phyloP scores from a whole-genome alignment of 164 flowering plant genomes.

The Vitis vinifera region ASM3070453v1 NC_081822.1:3187001-3187500 shows the following conservation, averaged over 20 bases:
- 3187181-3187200: constrained; percentile 88
- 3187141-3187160: constrained; percentile 40
- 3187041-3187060: too few species aligned
- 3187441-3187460: not conserved
- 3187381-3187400: constrained; percentile 32
- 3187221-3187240: constrained; percentile 83
- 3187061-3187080: too few species aligned
- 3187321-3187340: constrained; percentile 24
- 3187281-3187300: constrained; percentile 43
- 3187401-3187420: constrained; percentile 37
- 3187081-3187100: too few species aligned
- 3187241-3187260: constrained; percentile 67
- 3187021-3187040: too few species aligned
- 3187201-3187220: constrained; percentile 92
- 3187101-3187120: too few species aligned
- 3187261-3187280: constrained; percentile 63
- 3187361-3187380: constrained; percentile 39
- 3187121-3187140: not conserved
- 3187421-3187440: constrained; percentile 45
- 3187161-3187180: constrained; percentile 74
- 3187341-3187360: constrained; percentile 19
- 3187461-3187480: not conserved
- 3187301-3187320: constrained; percentile 33
- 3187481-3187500: not conserved
- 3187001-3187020: too few species aligned